Conservation (phyloP, 345 rosid genomes). For the Theobroma cacao region DNA sequence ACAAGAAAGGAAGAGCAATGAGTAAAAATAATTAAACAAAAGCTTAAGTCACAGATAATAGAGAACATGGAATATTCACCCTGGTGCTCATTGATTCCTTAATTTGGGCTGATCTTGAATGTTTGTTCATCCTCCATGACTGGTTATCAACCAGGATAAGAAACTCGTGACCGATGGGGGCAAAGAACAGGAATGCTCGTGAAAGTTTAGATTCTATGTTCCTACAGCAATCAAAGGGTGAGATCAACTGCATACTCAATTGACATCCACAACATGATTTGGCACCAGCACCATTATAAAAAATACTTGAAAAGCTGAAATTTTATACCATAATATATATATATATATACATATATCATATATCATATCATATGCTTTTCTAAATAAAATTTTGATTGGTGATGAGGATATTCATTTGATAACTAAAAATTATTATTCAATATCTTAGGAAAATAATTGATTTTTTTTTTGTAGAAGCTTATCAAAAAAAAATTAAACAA, state of each 20-base stretch:
- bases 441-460: too few relatives aligned
- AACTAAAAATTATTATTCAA: too few relatives aligned
- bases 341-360: too few relatives aligned
- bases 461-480: too few relatives aligned
- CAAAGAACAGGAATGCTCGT: conserved; percentile 14
- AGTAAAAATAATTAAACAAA: background rate
- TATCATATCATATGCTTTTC: too few relatives aligned
- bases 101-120: conserved; percentile 3
- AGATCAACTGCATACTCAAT: background rate
- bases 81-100: conserved; percentile 15
- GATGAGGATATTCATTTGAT: too few relatives aligned
- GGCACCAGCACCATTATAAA: too few relatives aligned
- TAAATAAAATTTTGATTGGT: too few relatives aligned
- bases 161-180: conserved; percentile 13
- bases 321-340: too few relatives aligned
- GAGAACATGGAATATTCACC: conserved; percentile 5
- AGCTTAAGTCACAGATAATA: background rate
- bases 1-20: background rate
- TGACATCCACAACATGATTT: background rate
- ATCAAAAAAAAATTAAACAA: too few relatives aligned
- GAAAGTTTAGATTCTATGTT: conserved; percentile 17
- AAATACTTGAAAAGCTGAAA: too few relatives aligned
- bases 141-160: conserved; percentile 24
- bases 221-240: background rate
- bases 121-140: conserved; percentile 19